A percentile compares a stretch with the other conserved stretches of the same genome.
Conservation (phyloP, 345 rosid genomes). For the Dimocarpus longan region DNA sequence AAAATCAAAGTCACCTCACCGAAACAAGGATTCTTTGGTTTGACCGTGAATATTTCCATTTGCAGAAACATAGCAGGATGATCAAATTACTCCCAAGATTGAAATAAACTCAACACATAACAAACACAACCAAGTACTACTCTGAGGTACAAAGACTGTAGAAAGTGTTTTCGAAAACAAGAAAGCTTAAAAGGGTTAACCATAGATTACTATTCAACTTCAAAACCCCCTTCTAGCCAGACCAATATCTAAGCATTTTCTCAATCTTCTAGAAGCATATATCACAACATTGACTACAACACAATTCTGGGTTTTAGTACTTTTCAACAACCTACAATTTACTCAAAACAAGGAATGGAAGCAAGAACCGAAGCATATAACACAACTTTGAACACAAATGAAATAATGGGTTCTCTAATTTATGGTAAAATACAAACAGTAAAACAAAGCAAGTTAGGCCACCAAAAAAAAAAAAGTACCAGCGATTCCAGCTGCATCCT, state of each 20-base stretch:
- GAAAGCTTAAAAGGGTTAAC: background rate
- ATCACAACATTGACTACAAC: background rate
- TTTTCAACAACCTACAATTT: background rate
- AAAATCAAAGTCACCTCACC: background rate
- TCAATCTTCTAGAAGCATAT: background rate
- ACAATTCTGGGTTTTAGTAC: background rate
- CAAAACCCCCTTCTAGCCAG: background rate
- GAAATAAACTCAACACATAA: background rate
- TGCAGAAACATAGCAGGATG: background rate
- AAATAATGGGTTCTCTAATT: background rate
- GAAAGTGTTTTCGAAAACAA: background rate
- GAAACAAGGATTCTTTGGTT: background rate
- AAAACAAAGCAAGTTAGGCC: background rate
- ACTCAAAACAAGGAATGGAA: background rate
- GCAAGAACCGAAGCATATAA: background rate
- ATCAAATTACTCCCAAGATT: background rate
- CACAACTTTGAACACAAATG: background rate
- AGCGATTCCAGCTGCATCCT: slow-evolving; percentile 77
- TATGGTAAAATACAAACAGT: background rate
- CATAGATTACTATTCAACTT: background rate
- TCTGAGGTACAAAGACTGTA: background rate
- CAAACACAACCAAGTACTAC: background rate
- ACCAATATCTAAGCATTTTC: background rate
- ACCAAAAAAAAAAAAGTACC: slow-evolving; percentile 21
- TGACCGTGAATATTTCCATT: background rate